phyloP scores from a whole-genome alignment of 768 basidiomycete genomes.

The Harrya chromipes region DNA sequence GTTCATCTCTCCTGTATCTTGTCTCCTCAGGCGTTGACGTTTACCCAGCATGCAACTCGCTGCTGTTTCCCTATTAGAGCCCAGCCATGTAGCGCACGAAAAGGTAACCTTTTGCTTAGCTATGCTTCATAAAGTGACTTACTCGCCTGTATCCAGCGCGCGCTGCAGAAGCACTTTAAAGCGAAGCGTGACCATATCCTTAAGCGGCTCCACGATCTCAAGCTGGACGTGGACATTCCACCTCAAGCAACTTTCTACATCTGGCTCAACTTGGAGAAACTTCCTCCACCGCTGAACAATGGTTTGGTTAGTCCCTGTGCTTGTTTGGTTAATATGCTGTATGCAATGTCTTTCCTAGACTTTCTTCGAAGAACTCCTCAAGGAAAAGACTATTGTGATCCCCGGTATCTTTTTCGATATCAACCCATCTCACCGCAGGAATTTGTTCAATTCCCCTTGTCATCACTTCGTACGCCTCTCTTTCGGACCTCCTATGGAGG shows the following conservation, averaged over 20 bases:
- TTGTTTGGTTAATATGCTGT: neutral
- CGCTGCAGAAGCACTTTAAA: slow-evolving; percentile 90
- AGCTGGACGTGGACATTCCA: slow-evolving; percentile 71
- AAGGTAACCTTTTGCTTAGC: slow-evolving; percentile 41
- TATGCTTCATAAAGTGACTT: neutral
- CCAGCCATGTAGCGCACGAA: slow-evolving; percentile 62
- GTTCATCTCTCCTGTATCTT: slow-evolving; percentile 23
- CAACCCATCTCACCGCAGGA: slow-evolving; percentile 74
- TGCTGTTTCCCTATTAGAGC: slow-evolving; percentile 80
- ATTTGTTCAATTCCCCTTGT: slow-evolving; percentile 87
- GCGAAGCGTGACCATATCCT: slow-evolving; percentile 89
- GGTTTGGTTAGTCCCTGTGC: slow-evolving; percentile 58
- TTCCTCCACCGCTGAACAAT: slow-evolving; percentile 82
- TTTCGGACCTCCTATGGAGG: slow-evolving; percentile 78
- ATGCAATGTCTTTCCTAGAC: slow-evolving; percentile 42
- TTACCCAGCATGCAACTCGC: slow-evolving; percentile 73
- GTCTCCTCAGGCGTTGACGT: neutral
- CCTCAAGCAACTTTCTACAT: slow-evolving; percentile 90
- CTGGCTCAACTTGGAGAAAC: slow-evolving; percentile 82
- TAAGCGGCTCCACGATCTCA: slow-evolving; percentile 71
- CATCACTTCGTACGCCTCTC: slow-evolving; percentile 87
- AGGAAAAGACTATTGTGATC: slow-evolving; percentile 87
- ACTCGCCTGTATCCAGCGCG: slow-evolving; percentile 41
- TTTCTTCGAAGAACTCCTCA: slow-evolving; percentile 93
- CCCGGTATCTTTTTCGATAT: slow-evolving; percentile 91